Base-by-base conservation (phyloP, 2,329 filamentous ascomycete species). In the Laburnicola sp. region DNA sequence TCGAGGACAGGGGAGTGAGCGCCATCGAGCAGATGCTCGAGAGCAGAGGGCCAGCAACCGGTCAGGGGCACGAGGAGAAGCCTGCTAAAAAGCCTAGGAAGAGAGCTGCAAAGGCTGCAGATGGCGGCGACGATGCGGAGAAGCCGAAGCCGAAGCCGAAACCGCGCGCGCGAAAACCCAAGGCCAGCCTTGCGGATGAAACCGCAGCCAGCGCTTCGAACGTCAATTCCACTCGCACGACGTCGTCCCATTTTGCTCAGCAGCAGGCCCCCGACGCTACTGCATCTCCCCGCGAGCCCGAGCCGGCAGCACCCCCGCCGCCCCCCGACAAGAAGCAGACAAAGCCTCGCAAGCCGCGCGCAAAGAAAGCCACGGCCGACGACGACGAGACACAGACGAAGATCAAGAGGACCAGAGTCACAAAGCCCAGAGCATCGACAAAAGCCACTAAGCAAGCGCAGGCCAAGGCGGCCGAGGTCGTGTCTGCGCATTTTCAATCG, bases 271-370 rank as follows among this genome's bases (percentile, higher is more conserved):
- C 45, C 7, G 30, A 30, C 38, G 43, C 5, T 27, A n/a, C 25
- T 22, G 26, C 37, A 37, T 26, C 34, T 3, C 11, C 43, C 1
- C 30, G 41, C 28, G 57, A 56, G 35, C 37, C 50, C 32, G 11
- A 16, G 16, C 16, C 39, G 36, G 22, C 9, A 9, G 53, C 58
- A 23, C 25, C 55, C 31, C 32, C 41, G n/a, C 46, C 46, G 6
- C 49, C 56, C 4, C 57, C 58, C 44, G 47, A 63, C 36, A 53
- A 59, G 6, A 68, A 67, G 43, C 42, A 57, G 1, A 50, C 59
- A 3, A 70, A 68, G 48, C 57, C 65, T 37, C 58, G 66, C 35
- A 71, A 71, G 43, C 62, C 63, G 3, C 64, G 67, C 25, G 54
- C 60, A 35, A 72, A 66, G 57, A 69, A 71, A 53, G 55, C 57